phyloP scores from a whole-genome alignment of 768 basidiomycete genomes.

The Xerocomus brunneocitrinus region DNA sequence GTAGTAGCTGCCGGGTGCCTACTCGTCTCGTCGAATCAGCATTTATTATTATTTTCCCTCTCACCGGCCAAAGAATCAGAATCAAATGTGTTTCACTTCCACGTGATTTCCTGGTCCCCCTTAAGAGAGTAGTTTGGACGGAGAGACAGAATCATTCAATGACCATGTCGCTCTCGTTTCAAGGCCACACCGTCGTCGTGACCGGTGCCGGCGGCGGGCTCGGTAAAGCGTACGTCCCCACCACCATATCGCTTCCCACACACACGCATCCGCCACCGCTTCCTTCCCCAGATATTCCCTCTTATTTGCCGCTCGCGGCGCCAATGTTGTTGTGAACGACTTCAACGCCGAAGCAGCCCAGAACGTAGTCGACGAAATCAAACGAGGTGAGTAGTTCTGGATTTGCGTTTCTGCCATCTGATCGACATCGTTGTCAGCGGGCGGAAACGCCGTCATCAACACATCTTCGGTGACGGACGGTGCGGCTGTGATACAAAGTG shows the following conservation, averaged over 20 bases:
- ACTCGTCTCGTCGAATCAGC: constrained; percentile 23
- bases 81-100: neutral
- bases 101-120: constrained; percentile 10
- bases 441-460: constrained; percentile 86
- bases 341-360: constrained; percentile 85
- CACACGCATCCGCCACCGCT: neutral
- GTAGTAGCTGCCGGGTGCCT: constrained; percentile 34
- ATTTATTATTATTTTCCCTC: constrained; percentile 20
- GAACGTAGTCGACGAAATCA: constrained; percentile 88
- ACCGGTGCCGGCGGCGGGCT: constrained; percentile 97
- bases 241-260: neutral
- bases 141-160: neutral
- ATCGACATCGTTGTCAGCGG: constrained; percentile 45
- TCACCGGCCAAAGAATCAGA: neutral
- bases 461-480: constrained; percentile 86
- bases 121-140: neutral
- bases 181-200: constrained; percentile 86
- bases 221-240: constrained; percentile 71
- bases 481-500: constrained; percentile 77
- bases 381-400: constrained; percentile 46
- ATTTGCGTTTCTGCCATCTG: neutral
- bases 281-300: constrained; percentile 66
- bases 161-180: constrained; percentile 59
- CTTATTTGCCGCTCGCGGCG: constrained; percentile 88
- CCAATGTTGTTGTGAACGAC: constrained; percentile 94